These are phyloP conservation scores for Brasilioporus rufonigricans DNA, from an alignment of 768 basidiomycete genomes.

Conservation along the genomic window DNA sequence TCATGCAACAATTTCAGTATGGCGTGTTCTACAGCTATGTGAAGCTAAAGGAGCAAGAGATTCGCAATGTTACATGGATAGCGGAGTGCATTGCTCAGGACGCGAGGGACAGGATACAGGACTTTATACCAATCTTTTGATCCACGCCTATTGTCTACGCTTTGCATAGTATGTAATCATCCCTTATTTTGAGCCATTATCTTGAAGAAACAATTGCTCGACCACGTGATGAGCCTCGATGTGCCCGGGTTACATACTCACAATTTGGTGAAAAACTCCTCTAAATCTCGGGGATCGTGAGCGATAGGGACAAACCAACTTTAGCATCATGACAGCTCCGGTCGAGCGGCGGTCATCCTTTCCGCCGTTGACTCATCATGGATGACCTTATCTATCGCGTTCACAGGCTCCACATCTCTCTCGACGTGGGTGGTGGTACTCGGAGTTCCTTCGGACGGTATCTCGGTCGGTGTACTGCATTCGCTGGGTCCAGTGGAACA, in stretches of 20 bases:
- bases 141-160: background rate
- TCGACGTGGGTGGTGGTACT: slow-evolving; percentile 6
- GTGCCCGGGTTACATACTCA: background rate
- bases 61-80: slow-evolving; percentile 88
- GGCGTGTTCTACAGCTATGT: slow-evolving; percentile 92
- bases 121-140: slow-evolving; percentile 91
- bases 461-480: background rate
- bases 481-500: background rate
- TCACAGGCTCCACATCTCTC: background rate
- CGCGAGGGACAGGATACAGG: slow-evolving; percentile 92
- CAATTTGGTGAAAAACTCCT: background rate
- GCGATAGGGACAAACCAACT: background rate
- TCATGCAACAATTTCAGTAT: slow-evolving; percentile 96
- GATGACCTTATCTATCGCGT: slow-evolving; percentile 3
- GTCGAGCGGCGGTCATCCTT: background rate
- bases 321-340: slow-evolving; percentile 5
- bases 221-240: background rate
- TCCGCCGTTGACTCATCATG: background rate
- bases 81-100: slow-evolving; percentile 98
- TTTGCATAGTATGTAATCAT: slow-evolving; percentile 8
- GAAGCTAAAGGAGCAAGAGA: slow-evolving; percentile 90
- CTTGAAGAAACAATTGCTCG: background rate
- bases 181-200: background rate
- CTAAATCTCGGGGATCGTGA: background rate
- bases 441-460: slow-evolving; percentile 2